These are phyloP conservation scores for Ganoderma lucidum DNA, from an alignment of 1,284 basidiomycete species.

Conservation along the genomic window DNA sequence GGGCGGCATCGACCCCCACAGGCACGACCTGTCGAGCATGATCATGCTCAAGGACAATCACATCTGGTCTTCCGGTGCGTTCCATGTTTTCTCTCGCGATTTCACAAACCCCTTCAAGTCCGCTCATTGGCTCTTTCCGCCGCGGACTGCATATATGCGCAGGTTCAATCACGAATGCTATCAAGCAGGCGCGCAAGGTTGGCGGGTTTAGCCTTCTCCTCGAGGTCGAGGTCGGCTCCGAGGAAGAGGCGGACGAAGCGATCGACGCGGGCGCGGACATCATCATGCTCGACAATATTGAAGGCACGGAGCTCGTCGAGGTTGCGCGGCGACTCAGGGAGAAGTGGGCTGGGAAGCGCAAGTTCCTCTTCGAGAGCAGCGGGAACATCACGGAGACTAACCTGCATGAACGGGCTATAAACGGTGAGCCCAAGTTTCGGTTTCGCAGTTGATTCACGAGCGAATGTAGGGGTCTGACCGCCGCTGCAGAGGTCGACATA, in stretches of 20 bases:
- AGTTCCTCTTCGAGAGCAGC: conserved; percentile 91
- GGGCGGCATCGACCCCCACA: conserved; percentile 95
- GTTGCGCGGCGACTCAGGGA: conserved; percentile 79
- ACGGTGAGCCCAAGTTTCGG: conserved; percentile 58
- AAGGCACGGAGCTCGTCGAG: conserved; percentile 74
- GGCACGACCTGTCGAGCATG: conserved; percentile 98
- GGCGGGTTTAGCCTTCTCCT: conserved; percentile 94
- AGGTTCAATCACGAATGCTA: conserved; percentile 92
- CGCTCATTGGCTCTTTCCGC: neutral
- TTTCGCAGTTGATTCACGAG: neutral
- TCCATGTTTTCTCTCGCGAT: neutral
- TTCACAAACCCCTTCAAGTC: neutral
- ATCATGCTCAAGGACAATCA: conserved; percentile 99
- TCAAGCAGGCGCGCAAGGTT: conserved; percentile 85
- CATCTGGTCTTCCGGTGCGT: conserved; percentile 92
- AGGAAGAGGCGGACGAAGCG: conserved; percentile 94
- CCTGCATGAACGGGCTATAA: conserved; percentile 75
- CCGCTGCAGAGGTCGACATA: conserved; percentile 86
- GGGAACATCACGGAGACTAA: conserved; percentile 92
- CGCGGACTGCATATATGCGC: neutral
- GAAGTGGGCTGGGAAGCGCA: conserved; percentile 80
- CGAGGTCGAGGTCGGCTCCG: conserved; percentile 93
- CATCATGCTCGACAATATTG: conserved; percentile 98
- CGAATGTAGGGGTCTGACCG: conserved; percentile 14
- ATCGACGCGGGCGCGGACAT: conserved; percentile 97